Conservation (phyloP, 139 green algal genomes). For the Gonium pectorale region DNA sequence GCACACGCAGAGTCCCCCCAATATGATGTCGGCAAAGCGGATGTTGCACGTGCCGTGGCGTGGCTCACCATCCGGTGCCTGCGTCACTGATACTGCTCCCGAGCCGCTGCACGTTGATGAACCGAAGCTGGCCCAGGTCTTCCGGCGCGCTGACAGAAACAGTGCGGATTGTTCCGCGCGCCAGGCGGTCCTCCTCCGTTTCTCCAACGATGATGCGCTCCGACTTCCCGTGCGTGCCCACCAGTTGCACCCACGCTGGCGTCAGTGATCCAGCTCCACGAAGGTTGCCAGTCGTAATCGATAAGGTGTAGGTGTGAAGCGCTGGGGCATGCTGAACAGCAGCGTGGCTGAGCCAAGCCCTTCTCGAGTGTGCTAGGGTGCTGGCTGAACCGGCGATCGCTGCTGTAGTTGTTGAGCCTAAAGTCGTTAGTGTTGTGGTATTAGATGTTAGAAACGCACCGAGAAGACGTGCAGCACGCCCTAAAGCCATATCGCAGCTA, state of each 20-base stretch:
- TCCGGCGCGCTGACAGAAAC: slow-evolving; percentile 62
- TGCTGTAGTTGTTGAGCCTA: neutral
- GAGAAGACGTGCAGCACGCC: too few species aligned
- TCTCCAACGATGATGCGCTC: slow-evolving; percentile 59
- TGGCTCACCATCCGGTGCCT: slow-evolving; percentile 72
- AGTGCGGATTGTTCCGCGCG: slow-evolving; percentile 61
- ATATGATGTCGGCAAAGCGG: too few species aligned
- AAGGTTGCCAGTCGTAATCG: slow-evolving; percentile 84
- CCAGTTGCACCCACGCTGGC: slow-evolving; percentile 61
- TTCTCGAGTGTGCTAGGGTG: slow-evolving; percentile 3
- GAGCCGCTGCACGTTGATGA: slow-evolving; percentile 66
- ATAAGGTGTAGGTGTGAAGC: slow-evolving; percentile 20
- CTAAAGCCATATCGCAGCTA: too few species aligned
- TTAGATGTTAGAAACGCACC: too few species aligned
- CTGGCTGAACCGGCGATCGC: neutral
- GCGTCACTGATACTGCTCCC: slow-evolving; percentile 41
- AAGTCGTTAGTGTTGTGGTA: too few species aligned
- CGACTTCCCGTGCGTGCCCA: slow-evolving; percentile 65
- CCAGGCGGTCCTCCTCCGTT: slow-evolving; percentile 67
- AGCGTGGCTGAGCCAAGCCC: slow-evolving; percentile 24
- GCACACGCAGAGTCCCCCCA: too few species aligned
- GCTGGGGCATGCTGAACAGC: slow-evolving; percentile 12
- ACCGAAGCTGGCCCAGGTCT: slow-evolving; percentile 65
- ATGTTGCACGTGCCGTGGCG: too few species aligned
- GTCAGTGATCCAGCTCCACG: slow-evolving; percentile 80